A percentile compares a stretch with the other conserved stretches of the same genome.
Evolutionary conservation across 2,329 filamentous ascomycete species (phyloP).

Genomic region (Neopestalotiopsis sp.): DNA sequence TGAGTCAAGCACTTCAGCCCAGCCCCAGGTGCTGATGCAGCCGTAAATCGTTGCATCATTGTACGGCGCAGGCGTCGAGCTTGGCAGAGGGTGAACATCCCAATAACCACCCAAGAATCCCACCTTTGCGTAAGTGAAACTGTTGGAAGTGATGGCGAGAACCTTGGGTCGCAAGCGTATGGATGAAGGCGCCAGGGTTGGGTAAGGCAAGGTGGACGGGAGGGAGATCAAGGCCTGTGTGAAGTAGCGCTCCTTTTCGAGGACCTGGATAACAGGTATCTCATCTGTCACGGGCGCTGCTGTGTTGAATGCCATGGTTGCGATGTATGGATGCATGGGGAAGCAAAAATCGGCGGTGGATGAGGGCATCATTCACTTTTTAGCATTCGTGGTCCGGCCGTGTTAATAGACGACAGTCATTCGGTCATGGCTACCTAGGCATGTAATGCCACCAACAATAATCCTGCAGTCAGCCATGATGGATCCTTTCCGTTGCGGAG

Average conservation of each 20-base stretch:
- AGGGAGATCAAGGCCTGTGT: not conserved
- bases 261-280: not conserved
- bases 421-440: too few species aligned
- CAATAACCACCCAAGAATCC: not conserved
- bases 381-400: too few species aligned
- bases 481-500: too few species aligned
- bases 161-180: not conserved
- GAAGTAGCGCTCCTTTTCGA: not conserved
- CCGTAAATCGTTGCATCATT: not conserved
- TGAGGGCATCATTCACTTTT: too few species aligned
- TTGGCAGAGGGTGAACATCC: not conserved
- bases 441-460: too few species aligned
- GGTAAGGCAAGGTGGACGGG: not conserved
- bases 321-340: too few species aligned
- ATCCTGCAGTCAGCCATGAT: too few species aligned
- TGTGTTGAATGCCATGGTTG: too few species aligned
- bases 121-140: not conserved
- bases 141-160: not conserved
- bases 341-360: too few species aligned
- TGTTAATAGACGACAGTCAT: too few species aligned
- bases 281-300: too few species aligned
- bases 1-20: not conserved
- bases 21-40: conserved; percentile 4
- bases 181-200: not conserved
- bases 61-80: not conserved